Percentiles rank a stretch among this genome's conserved stretches.
These are phyloP conservation scores for Byssoonygena ceratinophila DNA, from an alignment of 2,329 filamentous ascomycete species.

Conservation along the genomic window DNA sequence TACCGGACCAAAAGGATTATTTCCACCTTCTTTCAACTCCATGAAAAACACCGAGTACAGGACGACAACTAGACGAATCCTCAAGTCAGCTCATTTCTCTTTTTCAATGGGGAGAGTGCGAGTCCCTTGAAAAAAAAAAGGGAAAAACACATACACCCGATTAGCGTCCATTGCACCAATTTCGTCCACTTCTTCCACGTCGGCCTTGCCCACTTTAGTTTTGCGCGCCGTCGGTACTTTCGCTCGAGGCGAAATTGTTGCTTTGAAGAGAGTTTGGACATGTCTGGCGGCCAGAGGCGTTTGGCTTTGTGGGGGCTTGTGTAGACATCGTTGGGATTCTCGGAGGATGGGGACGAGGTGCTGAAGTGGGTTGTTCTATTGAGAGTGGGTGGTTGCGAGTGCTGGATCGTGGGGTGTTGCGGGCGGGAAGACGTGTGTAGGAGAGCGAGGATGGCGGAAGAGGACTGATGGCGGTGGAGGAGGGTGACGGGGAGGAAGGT, in stretches of 20 bases:
- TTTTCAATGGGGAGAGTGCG: too few species aligned
- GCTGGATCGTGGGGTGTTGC: constrained; percentile 19
- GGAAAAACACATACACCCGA: constrained; percentile 37
- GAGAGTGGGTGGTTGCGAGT: constrained; percentile 12
- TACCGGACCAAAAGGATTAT: constrained; percentile 34
- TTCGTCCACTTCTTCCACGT: constrained; percentile 49
- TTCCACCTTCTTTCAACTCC: constrained; percentile 34
- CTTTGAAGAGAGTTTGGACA: constrained; percentile 51
- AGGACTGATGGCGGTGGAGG: constrained; percentile 1
- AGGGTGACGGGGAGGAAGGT: background rate
- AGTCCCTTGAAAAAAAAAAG: too few species aligned
- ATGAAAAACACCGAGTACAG: constrained; percentile 37
- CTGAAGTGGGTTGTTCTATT: constrained; percentile 4
- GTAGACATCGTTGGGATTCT: constrained; percentile 23
- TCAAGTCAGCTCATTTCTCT: background rate
- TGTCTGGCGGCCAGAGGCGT: constrained; percentile 55
- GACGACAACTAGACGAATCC: constrained; percentile 28
- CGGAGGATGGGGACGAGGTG: constrained; percentile 4
- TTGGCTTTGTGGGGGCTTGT: constrained; percentile 51
- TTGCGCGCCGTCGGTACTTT: constrained; percentile 51
- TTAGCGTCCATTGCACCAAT: constrained; percentile 46
- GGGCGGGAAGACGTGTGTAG: constrained; percentile 15
- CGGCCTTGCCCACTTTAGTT: constrained; percentile 51
- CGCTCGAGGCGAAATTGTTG: constrained; percentile 59
- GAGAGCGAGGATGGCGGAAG: constrained; percentile 11